A percentile compares a stretch with the other conserved stretches of the same genome.
Evolutionary conservation across 495 filamentous ascomycete genomes (phyloP).

Genomic region (Oleoguttula mirabilis): DNA sequence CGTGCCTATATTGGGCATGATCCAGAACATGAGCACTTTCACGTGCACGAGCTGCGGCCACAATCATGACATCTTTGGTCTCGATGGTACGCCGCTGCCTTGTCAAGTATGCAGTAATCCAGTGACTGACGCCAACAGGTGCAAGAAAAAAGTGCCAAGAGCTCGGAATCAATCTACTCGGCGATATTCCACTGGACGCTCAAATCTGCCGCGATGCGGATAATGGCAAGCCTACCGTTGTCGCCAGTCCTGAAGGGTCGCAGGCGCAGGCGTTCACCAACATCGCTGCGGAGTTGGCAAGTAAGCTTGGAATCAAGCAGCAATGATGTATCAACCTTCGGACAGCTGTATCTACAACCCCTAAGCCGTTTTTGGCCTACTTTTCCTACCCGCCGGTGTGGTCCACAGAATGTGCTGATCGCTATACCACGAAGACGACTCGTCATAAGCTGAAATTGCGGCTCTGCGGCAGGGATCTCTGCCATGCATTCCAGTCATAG

Average conservation of each 20-base stretch:
- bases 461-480: too few relatives aligned
- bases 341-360: too few relatives aligned
- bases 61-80: slow-evolving; percentile 70
- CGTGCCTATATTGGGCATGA: slow-evolving; percentile 74
- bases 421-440: too few relatives aligned
- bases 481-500: too few relatives aligned
- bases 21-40: slow-evolving; percentile 91
- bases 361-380: too few relatives aligned
- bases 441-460: too few relatives aligned
- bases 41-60: slow-evolving; percentile 64
- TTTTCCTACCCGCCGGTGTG: too few relatives aligned
- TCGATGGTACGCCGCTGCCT: slow-evolving; percentile 29
- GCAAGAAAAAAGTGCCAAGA: slow-evolving; percentile 44
- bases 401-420: too few relatives aligned
- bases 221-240: slow-evolving; percentile 78
- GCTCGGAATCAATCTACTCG: slow-evolving; percentile 61
- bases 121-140: too few relatives aligned
- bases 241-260: slow-evolving; percentile 63
- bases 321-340: too few relatives aligned
- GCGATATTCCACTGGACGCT: slow-evolving; percentile 81
- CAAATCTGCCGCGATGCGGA: slow-evolving; percentile 83
- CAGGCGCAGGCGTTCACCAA: slow-evolving; percentile 52
- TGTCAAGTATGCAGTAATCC: not conserved
- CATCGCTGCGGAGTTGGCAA: not conserved
- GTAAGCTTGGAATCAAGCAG: not conserved